Evolutionary conservation across 495 filamentous ascomycete species (phyloP).

Genomic region (Xylaria nigripes): DNA sequence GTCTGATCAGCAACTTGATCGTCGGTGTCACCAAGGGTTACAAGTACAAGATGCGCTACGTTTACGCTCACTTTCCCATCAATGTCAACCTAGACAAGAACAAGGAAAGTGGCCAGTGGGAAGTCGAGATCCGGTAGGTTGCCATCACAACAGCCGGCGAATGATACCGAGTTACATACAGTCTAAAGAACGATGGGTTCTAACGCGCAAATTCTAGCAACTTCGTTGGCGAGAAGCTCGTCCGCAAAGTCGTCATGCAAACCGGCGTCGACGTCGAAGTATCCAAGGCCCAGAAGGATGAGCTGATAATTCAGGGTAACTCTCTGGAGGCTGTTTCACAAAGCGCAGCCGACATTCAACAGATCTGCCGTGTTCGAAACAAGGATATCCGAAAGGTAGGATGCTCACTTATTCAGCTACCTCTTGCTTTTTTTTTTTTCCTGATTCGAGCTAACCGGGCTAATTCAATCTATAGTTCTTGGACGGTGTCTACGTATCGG

Average conservation of each 20-base stretch:
- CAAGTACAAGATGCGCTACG: slow-evolving; percentile 99
- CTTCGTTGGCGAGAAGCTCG: slow-evolving; percentile 99
- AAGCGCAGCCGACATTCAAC: slow-evolving; percentile 97
- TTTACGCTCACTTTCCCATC: slow-evolving; percentile 99
- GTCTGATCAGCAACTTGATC: slow-evolving; percentile 95
- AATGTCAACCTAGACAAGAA: slow-evolving; percentile 99
- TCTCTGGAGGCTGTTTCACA: slow-evolving; percentile 94
- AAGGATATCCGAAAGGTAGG: slow-evolving; percentile 99
- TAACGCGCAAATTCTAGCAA: slow-evolving; percentile 52
- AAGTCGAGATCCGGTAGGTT: slow-evolving; percentile 94
- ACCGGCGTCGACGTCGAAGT: slow-evolving; percentile 81
- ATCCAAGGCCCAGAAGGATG: slow-evolving; percentile 90
- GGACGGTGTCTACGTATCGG: slow-evolving; percentile 98
- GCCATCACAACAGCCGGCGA: not conserved
- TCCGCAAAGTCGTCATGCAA: slow-evolving; percentile 82
- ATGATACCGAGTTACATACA: not conserved
- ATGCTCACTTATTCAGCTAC: not conserved
- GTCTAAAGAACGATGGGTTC: slow-evolving; percentile 2
- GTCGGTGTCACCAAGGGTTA: slow-evolving; percentile 96
- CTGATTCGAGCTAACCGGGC: not conserved
- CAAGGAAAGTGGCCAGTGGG: slow-evolving; percentile 72
- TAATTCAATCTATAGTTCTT: slow-evolving; percentile 62
- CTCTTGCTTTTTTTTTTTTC: not conserved
- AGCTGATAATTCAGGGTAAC: slow-evolving; percentile 88
- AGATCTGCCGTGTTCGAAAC: slow-evolving; percentile 97